Evolutionary conservation across 331 rosid species (phyloP), one percentile per base, ranked within the genome.

Genomic region (Acacia pycnantha): DNA sequence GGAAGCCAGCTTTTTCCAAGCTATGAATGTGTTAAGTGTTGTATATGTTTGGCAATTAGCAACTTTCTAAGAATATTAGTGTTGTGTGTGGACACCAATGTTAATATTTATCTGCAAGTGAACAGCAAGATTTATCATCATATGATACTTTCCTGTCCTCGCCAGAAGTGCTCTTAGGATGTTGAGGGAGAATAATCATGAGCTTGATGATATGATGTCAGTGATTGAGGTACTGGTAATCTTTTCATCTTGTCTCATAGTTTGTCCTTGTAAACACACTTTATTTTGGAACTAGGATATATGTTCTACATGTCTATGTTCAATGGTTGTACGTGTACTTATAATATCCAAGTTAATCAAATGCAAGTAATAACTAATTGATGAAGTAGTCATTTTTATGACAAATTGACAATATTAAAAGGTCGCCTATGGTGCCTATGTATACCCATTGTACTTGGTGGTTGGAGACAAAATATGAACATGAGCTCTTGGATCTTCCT

Each of bases 1-100:
- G 96, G 18, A 93, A 84, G 64, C 92, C 98, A 11, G 47, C 73
- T 11, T 95, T 92, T 78, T 72, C 98, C 31, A 95, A 93, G 89
- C 96, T 95, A 48, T 95, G 86, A 89, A 18, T 84, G 27, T 31
- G 65, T 43, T 14, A 1, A 71, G 73, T 47, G 27, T 53, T 66
- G 26, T 14, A 79, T 70, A 43, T 19, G 48, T 58, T 58, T 56
- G 59, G 67, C 33, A 27, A 18, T 26, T 53, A 21, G 76, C 7
- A 29, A 51, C 21, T n/a, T 50, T 81, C 50, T 21, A 41, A n/a
- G 47, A 50, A 35, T 67, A 18, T 47, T 31, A 27, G 50, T 44
- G 11, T 40, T 61, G 54, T 56, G 21, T 37, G 6, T 33, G 11
- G 19, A 65, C 48, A 54, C 27, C 29, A 22, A 35, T 53, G 9